Conservation (phyloP, 176 grass and related monocot species). For the Carex pumila region DNA sequence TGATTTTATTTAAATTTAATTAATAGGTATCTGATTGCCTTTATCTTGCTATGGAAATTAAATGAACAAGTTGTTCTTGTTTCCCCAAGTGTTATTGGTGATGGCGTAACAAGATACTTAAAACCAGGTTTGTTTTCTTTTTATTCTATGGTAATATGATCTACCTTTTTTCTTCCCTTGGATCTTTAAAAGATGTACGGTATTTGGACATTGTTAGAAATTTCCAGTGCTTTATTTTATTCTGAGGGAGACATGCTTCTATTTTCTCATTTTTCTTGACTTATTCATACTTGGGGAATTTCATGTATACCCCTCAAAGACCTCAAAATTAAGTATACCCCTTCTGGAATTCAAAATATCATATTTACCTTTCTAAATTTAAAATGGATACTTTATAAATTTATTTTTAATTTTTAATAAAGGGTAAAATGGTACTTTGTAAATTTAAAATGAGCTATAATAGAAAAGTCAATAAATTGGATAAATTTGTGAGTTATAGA, state of each 20-base stretch:
- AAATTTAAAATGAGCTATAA: too few relatives aligned
- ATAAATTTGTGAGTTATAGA: too few relatives aligned
- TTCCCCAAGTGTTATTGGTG: slow-evolving; percentile 39
- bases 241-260: neutral
- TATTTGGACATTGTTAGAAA: neutral
- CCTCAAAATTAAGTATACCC: too few relatives aligned
- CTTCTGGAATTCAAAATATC: too few relatives aligned
- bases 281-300: neutral
- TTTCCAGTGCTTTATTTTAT: neutral
- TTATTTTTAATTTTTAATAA: too few relatives aligned
- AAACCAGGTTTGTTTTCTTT: slow-evolving; percentile 55
- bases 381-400: too few relatives aligned
- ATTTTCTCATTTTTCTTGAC: neutral
- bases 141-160: neutral
- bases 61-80: slow-evolving; percentile 62
- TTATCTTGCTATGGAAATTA: slow-evolving; percentile 80
- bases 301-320: too few relatives aligned
- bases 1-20: slow-evolving; percentile 31
- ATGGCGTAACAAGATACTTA: slow-evolving; percentile 52
- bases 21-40: slow-evolving; percentile 72
- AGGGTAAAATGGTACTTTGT: too few relatives aligned
- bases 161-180: neutral
- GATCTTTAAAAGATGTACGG: neutral
- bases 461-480: too few relatives aligned
- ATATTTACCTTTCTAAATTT: too few relatives aligned